Percentiles rank a stretch among this genome's conserved stretches.
phyloP scores from a whole-genome alignment of 2,329 filamentous ascomycete species.

The Arthroderma uncinatum region DNA sequence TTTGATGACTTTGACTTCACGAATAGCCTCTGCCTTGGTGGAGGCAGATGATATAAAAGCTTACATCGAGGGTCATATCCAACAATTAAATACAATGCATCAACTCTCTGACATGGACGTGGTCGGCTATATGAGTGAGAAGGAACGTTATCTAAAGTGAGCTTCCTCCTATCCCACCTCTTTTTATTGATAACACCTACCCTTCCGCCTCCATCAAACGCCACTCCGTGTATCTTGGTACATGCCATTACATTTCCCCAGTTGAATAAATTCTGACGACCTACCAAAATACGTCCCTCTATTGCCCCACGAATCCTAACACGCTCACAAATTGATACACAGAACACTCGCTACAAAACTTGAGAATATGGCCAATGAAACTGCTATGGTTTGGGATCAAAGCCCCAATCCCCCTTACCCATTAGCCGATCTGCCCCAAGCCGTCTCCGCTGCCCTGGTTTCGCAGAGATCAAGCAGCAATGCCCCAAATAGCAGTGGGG shows the following conservation, averaged over 20 bases:
- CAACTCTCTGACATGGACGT: conserved; percentile 1
- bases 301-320: neutral
- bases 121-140: neutral
- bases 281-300: neutral
- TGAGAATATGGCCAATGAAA: conserved; percentile 4
- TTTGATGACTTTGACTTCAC: neutral
- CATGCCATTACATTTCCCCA: neutral
- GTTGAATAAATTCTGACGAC: neutral
- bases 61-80: neutral
- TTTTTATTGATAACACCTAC: neutral
- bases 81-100: neutral
- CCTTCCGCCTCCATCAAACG: neutral
- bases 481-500: neutral
- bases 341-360: neutral
- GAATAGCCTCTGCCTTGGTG: neutral
- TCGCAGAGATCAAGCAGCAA: neutral
- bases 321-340: neutral
- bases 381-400: neutral
- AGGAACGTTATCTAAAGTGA: neutral
- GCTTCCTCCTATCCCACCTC: neutral
- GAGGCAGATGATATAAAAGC: conserved; percentile 4
- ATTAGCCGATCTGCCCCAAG: neutral
- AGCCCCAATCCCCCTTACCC: conserved; percentile 1
- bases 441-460: neutral
- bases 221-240: neutral